Evolutionary conservation across 2,329 filamentous ascomycete species (phyloP).

Genomic region (Colletotrichum sp.): DNA sequence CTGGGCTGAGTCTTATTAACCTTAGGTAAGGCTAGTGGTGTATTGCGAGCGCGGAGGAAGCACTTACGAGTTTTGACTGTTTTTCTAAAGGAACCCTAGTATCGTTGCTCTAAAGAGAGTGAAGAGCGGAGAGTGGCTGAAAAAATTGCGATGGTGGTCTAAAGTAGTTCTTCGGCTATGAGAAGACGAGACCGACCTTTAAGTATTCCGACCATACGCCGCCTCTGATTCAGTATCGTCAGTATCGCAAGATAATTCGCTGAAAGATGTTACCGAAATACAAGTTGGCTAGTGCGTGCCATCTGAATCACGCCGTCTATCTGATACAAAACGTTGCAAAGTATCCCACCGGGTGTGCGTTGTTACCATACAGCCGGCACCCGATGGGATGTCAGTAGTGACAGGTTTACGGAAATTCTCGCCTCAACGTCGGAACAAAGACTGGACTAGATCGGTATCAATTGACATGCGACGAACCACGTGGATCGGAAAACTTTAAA

Average conservation of each 20-base stretch:
- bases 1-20: neutral
- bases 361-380: neutral
- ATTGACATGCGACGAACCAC: neutral
- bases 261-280: neutral
- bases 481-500: fast-evolving
- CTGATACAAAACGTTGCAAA: neutral
- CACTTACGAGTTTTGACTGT: neutral
- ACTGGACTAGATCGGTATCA: neutral
- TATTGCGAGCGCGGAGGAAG: neutral
- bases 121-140: neutral
- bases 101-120: neutral
- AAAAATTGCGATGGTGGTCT: neutral
- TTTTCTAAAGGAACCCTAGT: neutral
- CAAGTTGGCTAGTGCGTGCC: neutral
- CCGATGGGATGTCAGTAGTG: neutral
- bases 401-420: neutral
- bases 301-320: neutral
- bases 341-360: neutral
- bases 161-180: fast-evolving
- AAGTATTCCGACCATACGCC: neutral
- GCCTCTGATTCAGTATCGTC: neutral
- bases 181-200: neutral
- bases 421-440: neutral
- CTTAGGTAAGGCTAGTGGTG: neutral
- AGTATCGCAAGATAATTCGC: neutral